Conservation (phyloP, 257 asterid genomes). For the Plantago major region DNA sequence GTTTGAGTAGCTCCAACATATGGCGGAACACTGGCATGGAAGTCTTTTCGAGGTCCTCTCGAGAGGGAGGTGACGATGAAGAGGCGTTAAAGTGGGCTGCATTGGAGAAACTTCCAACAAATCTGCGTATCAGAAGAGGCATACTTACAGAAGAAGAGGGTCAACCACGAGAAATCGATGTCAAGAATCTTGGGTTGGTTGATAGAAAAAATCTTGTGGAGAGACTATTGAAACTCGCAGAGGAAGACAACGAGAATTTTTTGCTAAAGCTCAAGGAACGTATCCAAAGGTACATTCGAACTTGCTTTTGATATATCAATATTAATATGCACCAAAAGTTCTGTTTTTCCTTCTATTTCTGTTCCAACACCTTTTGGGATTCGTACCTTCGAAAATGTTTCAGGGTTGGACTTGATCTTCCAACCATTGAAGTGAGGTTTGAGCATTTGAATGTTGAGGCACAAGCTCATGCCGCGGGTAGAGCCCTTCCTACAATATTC, state of each 20-base stretch:
- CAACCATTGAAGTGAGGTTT: conserved; percentile 76
- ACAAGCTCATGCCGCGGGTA: conserved; percentile 73
- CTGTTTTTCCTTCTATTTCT: too few species aligned
- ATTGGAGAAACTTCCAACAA: conserved; percentile 72
- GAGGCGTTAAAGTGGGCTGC: conserved; percentile 93
- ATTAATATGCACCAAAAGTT: too few species aligned
- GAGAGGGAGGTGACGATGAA: conserved; percentile 57
- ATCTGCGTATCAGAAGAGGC: conserved; percentile 64
- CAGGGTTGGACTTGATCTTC: conserved; percentile 81
- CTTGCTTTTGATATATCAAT: too few species aligned
- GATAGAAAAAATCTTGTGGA: conserved; percentile 65
- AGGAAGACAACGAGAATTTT: conserved; percentile 81
- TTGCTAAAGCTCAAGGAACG: conserved; percentile 62
- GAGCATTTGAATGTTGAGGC: conserved; percentile 77
- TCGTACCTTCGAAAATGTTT: neutral
- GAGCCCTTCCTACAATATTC: conserved; percentile 79
- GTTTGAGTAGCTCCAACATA: conserved; percentile 56
- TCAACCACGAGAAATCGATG: conserved; percentile 47
- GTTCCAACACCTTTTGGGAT: neutral
- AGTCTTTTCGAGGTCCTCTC: conserved; percentile 53
- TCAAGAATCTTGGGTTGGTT: conserved; percentile 51
- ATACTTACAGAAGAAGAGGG: conserved; percentile 56
- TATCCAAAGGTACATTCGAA: conserved; percentile 49
- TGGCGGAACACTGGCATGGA: conserved; percentile 78
- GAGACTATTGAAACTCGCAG: conserved; percentile 57